Percentiles rank a stretch among this genome's conserved stretches.
phyloP scores from a whole-genome alignment of 306 rosid species.

The Cucumis cinereus region DNA sequence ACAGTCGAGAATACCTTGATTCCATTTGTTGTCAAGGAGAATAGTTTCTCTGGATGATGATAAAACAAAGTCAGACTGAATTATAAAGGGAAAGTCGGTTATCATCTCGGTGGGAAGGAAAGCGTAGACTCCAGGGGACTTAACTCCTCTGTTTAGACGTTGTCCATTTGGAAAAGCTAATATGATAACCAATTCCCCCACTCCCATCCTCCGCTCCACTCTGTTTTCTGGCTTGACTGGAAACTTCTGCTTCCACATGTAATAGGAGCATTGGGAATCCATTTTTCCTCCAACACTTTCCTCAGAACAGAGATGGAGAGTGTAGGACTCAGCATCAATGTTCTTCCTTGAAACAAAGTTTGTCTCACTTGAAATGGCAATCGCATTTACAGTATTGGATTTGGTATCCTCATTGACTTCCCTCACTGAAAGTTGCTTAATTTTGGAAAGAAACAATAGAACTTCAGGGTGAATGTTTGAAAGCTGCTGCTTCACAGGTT shows the following conservation, averaged over 20 bases:
- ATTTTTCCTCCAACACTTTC: conserved; percentile 9
- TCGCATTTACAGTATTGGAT: conserved; percentile 26
- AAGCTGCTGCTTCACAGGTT: conserved; percentile 52
- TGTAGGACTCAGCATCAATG: conserved; percentile 57
- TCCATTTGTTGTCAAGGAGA: conserved; percentile 57
- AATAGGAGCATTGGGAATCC: conserved; percentile 29
- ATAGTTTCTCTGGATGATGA: conserved; percentile 69
- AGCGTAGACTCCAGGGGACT: conserved; percentile 48
- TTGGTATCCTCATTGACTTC: conserved; percentile 30
- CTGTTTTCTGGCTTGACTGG: conserved; percentile 31
- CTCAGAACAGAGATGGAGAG: conserved; percentile 34
- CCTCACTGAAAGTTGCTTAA: conserved; percentile 47
- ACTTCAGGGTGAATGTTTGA: conserved; percentile 59
- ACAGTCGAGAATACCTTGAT: conserved; percentile 57
- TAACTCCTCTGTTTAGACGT: conserved; percentile 28
- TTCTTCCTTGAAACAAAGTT: conserved; percentile 33
- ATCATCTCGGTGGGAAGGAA: conserved; percentile 77
- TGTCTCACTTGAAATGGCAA: conserved; percentile 46
- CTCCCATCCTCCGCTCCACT: conserved; percentile 46
- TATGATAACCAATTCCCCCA: conserved; percentile 44
- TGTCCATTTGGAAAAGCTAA: conserved; percentile 52
- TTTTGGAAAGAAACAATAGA: conserved; percentile 53
- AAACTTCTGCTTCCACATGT: conserved; percentile 67
- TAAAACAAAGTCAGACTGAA: conserved; percentile 65
- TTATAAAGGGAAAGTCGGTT: conserved; percentile 58